A percentile compares a stretch with the other conserved stretches of the same genome.
phyloP scores from a whole-genome alignment of 352 stramenopile genomes.

The Pythium phragmiticola region DNA sequence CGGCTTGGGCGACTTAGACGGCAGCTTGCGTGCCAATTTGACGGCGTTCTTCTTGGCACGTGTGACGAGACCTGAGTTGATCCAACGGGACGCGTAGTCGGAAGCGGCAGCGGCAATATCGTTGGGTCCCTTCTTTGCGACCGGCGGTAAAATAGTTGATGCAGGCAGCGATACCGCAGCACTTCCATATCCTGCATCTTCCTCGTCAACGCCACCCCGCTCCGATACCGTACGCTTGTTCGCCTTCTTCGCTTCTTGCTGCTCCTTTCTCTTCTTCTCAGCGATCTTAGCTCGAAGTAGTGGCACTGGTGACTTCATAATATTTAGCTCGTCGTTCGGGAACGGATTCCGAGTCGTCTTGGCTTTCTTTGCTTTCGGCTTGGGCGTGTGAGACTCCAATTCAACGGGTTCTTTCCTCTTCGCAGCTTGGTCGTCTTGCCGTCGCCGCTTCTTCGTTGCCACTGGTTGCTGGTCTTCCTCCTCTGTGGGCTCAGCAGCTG shows the following conservation, averaged over 20 bases:
- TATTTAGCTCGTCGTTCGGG: constrained; percentile 29
- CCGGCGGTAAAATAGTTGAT: neutral
- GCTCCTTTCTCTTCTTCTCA: constrained; percentile 18
- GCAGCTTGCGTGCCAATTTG: constrained; percentile 11
- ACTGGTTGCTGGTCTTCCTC: neutral
- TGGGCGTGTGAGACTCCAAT: constrained; percentile 19
- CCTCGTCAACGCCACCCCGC: constrained; percentile 15
- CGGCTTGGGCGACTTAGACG: constrained; percentile 13
- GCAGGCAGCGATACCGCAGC: constrained; percentile 1
- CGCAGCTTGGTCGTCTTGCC: neutral
- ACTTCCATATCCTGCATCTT: constrained; percentile 22
- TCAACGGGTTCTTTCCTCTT: constrained; percentile 3
- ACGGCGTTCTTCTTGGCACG: constrained; percentile 42
- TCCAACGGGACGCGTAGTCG: constrained; percentile 35
- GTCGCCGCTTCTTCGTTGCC: constrained; percentile 15
- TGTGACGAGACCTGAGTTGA: constrained; percentile 40
- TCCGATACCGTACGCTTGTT: constrained; percentile 18
- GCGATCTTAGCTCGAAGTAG: constrained; percentile 19
- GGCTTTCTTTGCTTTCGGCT: constrained; percentile 18
- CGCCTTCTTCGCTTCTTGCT: constrained; percentile 7
- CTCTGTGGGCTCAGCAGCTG: neutral
- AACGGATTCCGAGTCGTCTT: constrained; percentile 18
- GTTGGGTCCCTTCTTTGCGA: neutral
- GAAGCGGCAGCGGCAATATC: constrained; percentile 17
- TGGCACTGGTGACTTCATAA: constrained; percentile 28